phyloP scores from a whole-genome alignment of 768 basidiomycete genomes.

The Tulasnella sp. region DNA sequence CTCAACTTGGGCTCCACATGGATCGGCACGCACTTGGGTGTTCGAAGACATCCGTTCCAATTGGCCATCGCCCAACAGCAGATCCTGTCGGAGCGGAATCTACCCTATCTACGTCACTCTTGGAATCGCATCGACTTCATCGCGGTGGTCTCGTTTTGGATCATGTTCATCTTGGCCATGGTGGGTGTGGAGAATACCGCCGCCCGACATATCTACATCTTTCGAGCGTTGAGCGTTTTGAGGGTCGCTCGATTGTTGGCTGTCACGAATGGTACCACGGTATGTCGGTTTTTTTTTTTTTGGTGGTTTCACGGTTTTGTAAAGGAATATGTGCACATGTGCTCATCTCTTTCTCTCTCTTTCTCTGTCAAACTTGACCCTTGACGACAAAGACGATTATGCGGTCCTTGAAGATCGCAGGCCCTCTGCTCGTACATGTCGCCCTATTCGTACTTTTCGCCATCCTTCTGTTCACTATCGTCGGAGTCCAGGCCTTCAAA shows the following conservation, averaged over 20 bases:
- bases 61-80: conserved; percentile 28
- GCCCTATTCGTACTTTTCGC: conserved; percentile 89
- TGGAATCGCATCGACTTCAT: conserved; percentile 88
- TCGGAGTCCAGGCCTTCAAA: conserved; percentile 89
- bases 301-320: no score
- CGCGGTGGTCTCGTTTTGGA: conserved; percentile 81
- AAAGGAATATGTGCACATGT: neutral
- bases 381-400: conserved; percentile 73
- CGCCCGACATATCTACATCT: conserved; percentile 64
- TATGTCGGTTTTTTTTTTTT: conserved; percentile 30
- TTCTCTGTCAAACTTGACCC: conserved; percentile 11
- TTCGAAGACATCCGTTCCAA: conserved; percentile 28
- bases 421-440: conserved; percentile 80
- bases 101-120: conserved; percentile 85
- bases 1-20: neutral
- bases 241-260: conserved; percentile 72
- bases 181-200: conserved; percentile 52
- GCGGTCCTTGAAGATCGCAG: conserved; percentile 80
- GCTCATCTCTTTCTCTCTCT: neutral
- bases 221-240: conserved; percentile 79
- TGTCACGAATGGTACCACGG: conserved; percentile 85
- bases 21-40: conserved; percentile 5
- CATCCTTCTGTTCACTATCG: conserved; percentile 78
- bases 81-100: conserved; percentile 26
- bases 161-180: conserved; percentile 61